A percentile compares a stretch with the other conserved stretches of the same genome.
These are phyloP conservation scores for Penicillium steckii DNA, from an alignment of 495 filamentous ascomycete genomes.

Conservation along the genomic window DNA sequence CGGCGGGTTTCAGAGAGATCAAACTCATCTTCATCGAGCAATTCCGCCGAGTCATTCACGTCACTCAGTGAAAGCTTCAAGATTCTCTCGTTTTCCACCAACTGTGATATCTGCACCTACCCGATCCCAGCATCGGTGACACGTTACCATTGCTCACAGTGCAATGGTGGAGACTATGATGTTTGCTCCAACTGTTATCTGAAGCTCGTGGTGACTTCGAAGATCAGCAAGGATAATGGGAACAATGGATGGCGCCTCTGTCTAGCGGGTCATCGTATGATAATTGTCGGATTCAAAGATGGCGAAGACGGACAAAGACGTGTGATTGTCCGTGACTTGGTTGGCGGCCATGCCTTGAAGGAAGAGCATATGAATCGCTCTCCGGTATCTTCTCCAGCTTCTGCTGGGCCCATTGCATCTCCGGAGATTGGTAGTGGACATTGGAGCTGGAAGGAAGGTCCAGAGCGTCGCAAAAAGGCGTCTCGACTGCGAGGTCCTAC, in stretches of 20 bases:
- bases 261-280: constrained; percentile 77
- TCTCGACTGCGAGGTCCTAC: constrained; percentile 31
- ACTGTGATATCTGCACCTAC: constrained; percentile 71
- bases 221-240: constrained; percentile 71
- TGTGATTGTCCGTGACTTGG: constrained; percentile 60
- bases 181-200: constrained; percentile 77
- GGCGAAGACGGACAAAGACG: constrained; percentile 55
- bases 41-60: constrained; percentile 19
- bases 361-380: constrained; percentile 46
- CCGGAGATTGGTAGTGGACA: constrained; percentile 33
- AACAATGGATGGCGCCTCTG: constrained; percentile 79
- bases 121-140: constrained; percentile 65
- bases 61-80: constrained; percentile 34
- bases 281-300: constrained; percentile 71
- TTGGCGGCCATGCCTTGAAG: constrained; percentile 66
- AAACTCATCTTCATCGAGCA: constrained; percentile 19
- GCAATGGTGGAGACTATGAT: constrained; percentile 77
- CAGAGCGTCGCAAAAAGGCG: constrained; percentile 48
- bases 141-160: constrained; percentile 73
- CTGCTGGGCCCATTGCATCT: constrained; percentile 16
- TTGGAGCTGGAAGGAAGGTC: constrained; percentile 53
- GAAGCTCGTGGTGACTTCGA: constrained; percentile 55
- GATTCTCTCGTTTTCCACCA: constrained; percentile 64
- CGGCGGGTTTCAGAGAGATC: constrained; percentile 35
- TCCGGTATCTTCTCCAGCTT: constrained; percentile 17